A percentile compares a stretch with the other conserved stretches of the same genome.
Conservation (phyloP, 2,329 filamentous ascomycete genomes). For the Fusarium sp. region DNA sequence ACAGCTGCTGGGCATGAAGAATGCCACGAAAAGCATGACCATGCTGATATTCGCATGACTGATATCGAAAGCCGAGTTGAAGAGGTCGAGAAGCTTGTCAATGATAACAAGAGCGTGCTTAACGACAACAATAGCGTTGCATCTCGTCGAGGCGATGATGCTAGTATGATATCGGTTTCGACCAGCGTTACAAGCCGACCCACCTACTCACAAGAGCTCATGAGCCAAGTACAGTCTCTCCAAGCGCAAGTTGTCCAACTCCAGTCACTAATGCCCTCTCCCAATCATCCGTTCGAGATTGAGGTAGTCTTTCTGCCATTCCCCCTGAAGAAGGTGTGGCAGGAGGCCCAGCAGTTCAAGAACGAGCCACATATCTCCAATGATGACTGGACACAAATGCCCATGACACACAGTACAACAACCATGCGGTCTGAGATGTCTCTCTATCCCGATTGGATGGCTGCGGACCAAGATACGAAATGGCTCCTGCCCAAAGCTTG, state of each 20-base stretch:
- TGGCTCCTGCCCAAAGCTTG: constrained; percentile 79
- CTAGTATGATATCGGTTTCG: constrained; percentile 62
- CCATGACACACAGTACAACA: constrained; percentile 60
- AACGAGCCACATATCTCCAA: constrained; percentile 52
- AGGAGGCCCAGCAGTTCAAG: constrained; percentile 63
- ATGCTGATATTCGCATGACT: constrained; percentile 73
- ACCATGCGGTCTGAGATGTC: constrained; percentile 63
- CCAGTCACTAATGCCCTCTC: constrained; percentile 72
- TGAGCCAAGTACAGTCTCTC: constrained; percentile 63
- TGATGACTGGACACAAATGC: constrained; percentile 69
- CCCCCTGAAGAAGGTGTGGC: constrained; percentile 68
- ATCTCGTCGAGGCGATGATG: constrained; percentile 57
- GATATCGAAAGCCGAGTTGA: constrained; percentile 76
- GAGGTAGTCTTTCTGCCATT: constrained; percentile 84
- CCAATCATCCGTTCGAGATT: constrained; percentile 75
- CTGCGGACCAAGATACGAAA: constrained; percentile 61
- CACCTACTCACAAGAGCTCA: constrained; percentile 61
- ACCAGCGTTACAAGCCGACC: constrained; percentile 57
- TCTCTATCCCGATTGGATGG: constrained; percentile 61
- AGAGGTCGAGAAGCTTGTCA: constrained; percentile 68
- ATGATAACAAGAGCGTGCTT: constrained; percentile 59
- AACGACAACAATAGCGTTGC: constrained; percentile 60
- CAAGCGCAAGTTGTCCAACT: constrained; percentile 66
- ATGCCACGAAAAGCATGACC: constrained; percentile 75
- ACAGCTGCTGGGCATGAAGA: constrained; percentile 75